Evolutionary conservation across 148 eudicot species (phyloP), one percentile per base, ranked within the genome.

Genomic region (Limonium bicolor): DNA sequence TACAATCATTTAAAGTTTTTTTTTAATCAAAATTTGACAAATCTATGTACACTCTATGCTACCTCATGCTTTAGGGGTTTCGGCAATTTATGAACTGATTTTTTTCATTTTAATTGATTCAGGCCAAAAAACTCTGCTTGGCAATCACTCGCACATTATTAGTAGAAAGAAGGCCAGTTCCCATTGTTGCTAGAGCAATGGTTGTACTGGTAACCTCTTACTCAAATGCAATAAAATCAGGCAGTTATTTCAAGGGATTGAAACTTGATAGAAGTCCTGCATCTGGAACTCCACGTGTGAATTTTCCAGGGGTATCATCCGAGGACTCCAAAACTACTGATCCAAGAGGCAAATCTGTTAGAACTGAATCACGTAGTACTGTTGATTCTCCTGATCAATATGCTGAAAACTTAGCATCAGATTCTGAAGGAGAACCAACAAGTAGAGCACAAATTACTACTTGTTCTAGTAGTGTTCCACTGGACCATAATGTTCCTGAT

Each of bases 51-150:
- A n/a, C n/a, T n/a, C n/a, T n/a, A n/a, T n/a, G n/a, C n/a, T n/a
- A n/a, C n/a, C n/a, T n/a, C n/a, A n/a, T n/a, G n/a, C n/a, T n/a
- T n/a, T n/a, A n/a, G n/a, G n/a, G n/a, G n/a, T n/a, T n/a, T n/a
- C n/a, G n/a, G n/a, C n/a, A n/a, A n/a, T 43, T 25, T 18, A 24
- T n/a, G 30, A 9, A n/a, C 20, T 53, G 46, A 66, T 30, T 24
- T 32, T 25, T 36, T 12, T 11, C 25, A 10, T 27, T 45, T 46
- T 54, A 13, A 18, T 29, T 27, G 34, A 48, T 70, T 48, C 82
- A 90, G 97, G 97, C 95, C 48, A 90, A 90, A 69, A 76, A 71
- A 27, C 59, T 90, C 39, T 77, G 94, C 65, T 50, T 90, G 74
- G 64, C 63, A 20, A 62, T 90, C 50, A 64, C 54, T 41, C 73